Conservation (phyloP, 139 green algal species). For the Ettlia oleoabundans region DNA sequence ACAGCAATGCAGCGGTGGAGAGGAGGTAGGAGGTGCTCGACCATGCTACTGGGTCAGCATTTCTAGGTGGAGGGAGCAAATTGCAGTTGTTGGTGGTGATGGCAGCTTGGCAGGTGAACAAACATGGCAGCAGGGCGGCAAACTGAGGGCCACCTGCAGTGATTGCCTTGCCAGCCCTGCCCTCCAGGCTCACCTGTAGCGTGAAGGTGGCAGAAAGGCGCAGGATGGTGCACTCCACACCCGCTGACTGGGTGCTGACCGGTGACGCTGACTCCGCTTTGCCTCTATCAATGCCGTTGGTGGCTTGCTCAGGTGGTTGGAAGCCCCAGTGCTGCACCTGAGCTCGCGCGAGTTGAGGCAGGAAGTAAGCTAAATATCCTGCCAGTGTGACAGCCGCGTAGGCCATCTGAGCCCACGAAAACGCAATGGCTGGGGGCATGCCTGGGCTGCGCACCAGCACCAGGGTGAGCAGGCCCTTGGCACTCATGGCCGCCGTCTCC, state of each 20-base stretch:
- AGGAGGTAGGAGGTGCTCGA: too few relatives aligned
- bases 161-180: too few relatives aligned
- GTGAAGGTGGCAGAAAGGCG: slow-evolving; percentile 36
- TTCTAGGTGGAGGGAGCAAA: too few relatives aligned
- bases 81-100: too few relatives aligned
- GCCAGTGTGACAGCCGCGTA: slow-evolving; percentile 53
- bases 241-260: neutral
- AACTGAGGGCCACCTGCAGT: too few relatives aligned
- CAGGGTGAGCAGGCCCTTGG: slow-evolving; percentile 60
- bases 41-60: too few relatives aligned
- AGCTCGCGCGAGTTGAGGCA: neutral
- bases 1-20: too few relatives aligned
- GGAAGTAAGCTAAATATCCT: slow-evolving; percentile 53
- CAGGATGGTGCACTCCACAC: neutral
- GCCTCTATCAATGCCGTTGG: neutral
- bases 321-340: too few relatives aligned
- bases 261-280: neutral
- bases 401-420: slow-evolving; percentile 68
- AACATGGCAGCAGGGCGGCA: too few relatives aligned
- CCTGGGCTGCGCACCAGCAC: slow-evolving; percentile 45
- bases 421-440: slow-evolving; percentile 52
- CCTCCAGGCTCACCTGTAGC: slow-evolving; percentile 65
- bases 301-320: too few relatives aligned
- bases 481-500: slow-evolving; percentile 65
- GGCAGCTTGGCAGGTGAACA: too few relatives aligned